Evolutionary conservation across 805 yeast species (phyloP), one percentile per base, ranked within the genome.

Genomic region (Candida easanensis): DNA sequence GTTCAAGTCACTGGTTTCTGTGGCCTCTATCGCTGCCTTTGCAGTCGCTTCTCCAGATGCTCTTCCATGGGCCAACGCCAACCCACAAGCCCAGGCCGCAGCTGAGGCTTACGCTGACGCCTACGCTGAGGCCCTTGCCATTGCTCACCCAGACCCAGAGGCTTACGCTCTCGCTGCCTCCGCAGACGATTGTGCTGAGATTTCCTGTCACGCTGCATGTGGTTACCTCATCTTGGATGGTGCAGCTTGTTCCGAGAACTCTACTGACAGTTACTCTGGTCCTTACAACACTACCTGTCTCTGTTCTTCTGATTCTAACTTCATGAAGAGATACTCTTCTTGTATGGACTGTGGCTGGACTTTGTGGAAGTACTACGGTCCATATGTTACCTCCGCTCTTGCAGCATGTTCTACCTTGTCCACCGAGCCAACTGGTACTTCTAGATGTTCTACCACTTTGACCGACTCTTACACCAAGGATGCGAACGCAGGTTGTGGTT

Each of bases 271-370:
- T 18, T 53, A 49, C 38, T 39, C 51, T 3, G 62, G 64, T 16
- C 62, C 66, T 35, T 65, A 59, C 54, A 62, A 61, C 50, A 21
- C 46, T 23, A 41, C 49, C 14, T 64, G 69, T 54, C 50, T 67
- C 33, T 67, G 72, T 63, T 36, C 51, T 13, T 35, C 44, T 0
- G 66, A 37, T 13, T 39, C 64, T 23, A 20, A 45, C 5, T 67
- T 67, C 57, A 15, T 55, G 38, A 28, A 41, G 9, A 51, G 56
- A 35, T 64, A 66, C 46, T 49, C 52, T n/a, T 47, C 49, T 6
- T 68, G 72, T 56, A 57, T 68, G 50, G 65, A 55, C 37, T 68
- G 71, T 62, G 71, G 70, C 35, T 66, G 71, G 68, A 64, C 68
- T 41, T 48, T 66, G 47, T 66, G 70, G 70, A 44, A 45, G 37